phyloP scores from a whole-genome alignment of 2,329 filamentous ascomycete genomes.

The Parascedosporium putredinis region DNA sequence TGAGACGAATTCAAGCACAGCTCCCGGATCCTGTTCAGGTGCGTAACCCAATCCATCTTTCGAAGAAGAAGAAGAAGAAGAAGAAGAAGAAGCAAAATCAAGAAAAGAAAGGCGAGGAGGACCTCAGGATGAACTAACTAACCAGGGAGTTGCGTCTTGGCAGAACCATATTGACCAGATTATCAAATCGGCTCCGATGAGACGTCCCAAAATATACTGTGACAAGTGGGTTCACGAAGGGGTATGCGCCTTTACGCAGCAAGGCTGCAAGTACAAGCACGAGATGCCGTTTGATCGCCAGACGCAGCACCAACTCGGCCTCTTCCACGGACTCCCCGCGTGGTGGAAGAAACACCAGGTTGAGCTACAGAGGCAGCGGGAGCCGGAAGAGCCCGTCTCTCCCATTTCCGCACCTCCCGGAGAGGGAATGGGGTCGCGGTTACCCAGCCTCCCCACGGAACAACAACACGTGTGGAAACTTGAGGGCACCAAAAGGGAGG shows the following conservation, averaged over 20 bases:
- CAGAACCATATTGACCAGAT: conserved; percentile 26
- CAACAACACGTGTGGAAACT: background rate
- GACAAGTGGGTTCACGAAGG: conserved; percentile 85
- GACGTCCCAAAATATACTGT: conserved; percentile 62
- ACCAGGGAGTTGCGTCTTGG: too few species aligned
- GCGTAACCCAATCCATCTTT: conserved; percentile 14
- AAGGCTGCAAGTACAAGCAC: conserved; percentile 83
- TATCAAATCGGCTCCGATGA: conserved; percentile 19
- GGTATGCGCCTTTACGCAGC: conserved; percentile 73
- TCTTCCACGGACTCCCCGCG: conserved; percentile 52
- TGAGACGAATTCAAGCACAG: conserved; percentile 11
- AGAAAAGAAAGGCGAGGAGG: background rate
- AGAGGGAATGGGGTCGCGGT: too few species aligned
- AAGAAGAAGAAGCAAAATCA: too few species aligned
- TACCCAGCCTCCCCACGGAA: background rate
- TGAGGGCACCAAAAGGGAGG: background rate
- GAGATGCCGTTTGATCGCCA: conserved; percentile 67
- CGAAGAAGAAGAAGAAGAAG: too few species aligned
- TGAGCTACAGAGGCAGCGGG: conserved; percentile 24
- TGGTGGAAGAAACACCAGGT: conserved; percentile 49
- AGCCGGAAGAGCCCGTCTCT: background rate
- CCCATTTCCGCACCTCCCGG: background rate
- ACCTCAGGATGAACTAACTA: conserved; percentile 9
- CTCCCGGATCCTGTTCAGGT: conserved; percentile 24
- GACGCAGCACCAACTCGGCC: conserved; percentile 59